phyloP scores from a whole-genome alignment of 2,329 filamentous ascomycete species.

The Alternaria sp. region DNA sequence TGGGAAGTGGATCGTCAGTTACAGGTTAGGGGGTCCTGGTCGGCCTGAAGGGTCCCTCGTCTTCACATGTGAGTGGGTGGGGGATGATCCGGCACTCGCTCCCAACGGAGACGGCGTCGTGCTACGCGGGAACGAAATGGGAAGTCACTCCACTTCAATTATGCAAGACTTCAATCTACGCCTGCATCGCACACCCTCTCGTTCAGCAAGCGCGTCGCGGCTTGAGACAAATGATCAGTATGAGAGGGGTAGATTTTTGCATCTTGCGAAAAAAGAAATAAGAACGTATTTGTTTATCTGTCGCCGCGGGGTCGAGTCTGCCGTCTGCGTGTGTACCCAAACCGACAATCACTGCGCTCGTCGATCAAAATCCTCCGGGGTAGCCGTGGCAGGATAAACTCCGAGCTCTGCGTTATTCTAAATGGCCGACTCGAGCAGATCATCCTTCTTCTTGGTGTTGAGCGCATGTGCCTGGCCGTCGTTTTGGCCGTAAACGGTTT shows the following conservation, averaged over 20 bases:
- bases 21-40: neutral
- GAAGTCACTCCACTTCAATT: slow-evolving; percentile 1
- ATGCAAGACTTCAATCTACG: neutral
- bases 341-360: neutral
- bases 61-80: neutral
- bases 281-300: neutral
- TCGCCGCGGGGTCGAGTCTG: neutral
- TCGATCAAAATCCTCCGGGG: neutral
- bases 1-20: slow-evolving; percentile 5
- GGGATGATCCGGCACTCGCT: neutral
- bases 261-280: neutral
- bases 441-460: neutral
- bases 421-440: neutral
- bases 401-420: neutral
- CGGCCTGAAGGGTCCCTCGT: neutral
- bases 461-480: neutral
- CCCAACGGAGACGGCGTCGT: neutral
- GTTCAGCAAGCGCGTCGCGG: neutral
- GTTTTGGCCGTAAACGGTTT: neutral
- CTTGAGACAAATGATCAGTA: neutral
- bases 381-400: neutral
- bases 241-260: neutral
- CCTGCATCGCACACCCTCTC: neutral
- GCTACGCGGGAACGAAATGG: slow-evolving; percentile 7
- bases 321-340: neutral